Evolutionary conservation across 2,329 filamentous ascomycete species (phyloP), one percentile per base, ranked within the genome.

Genomic region (Stachybotrys elegans): DNA sequence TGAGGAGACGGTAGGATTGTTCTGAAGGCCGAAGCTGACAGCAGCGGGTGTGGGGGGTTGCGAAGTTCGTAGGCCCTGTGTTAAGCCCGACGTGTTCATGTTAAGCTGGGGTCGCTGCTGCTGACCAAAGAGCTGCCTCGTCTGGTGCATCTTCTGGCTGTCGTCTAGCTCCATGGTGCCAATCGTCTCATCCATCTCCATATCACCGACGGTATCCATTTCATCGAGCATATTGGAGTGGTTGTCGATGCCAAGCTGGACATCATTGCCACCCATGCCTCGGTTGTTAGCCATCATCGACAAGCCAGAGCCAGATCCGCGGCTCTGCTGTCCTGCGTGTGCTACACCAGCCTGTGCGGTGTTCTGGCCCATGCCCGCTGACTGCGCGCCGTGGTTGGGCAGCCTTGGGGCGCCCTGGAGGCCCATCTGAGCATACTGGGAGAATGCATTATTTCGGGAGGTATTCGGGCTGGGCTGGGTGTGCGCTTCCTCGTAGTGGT

Each of bases 401-500:
- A 62, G 59, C 41, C 59, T 56, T n/a, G 61, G 57, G 9, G 56
- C 53, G 14, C 56, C 58, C 7, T 57, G 57, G 48, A 66, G 52
- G 17, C 59, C 61, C 47, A 66, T 51, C 43, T 61, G 61, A 7
- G 61, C 59, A 45, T 69, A 71, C 44, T 67, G 67, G 16, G 65
- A 60, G 41, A 70, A 68, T 25, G 65, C 60, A 41, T 67, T 65
- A 31, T 68, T 69, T 39, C 68, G 59, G 11, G 66, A 57, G 12
- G 61, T 57, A 27, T 70, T 67, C 7, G 70, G 67, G 50, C 71
- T 70, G 50, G 86, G 77, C 51, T 87, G 83, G 14, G 90, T 92
- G 66, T 98, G 93, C 44, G 86, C 81, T 68, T 96, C 92, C 67
- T 98, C 93, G 62, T 96, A 98, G 65, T 98, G 93, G 61, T 95